phyloP scores from a whole-genome alignment of 148 eudicot species.

The Nepenthes mirabilis region DNA sequence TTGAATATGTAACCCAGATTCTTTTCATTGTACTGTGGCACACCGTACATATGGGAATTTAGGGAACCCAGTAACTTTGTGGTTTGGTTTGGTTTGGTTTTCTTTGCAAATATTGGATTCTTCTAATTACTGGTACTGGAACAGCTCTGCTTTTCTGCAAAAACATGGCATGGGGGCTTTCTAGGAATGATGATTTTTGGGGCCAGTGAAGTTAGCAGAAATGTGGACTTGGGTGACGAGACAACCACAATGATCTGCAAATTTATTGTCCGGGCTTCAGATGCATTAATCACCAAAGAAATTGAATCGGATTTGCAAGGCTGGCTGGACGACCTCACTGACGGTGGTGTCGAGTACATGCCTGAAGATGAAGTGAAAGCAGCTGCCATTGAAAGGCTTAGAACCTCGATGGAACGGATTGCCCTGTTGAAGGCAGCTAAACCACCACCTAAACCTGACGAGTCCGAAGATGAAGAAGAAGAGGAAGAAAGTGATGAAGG shows the following conservation, averaged over 20 bases:
- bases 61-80: no score
- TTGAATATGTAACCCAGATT: no score
- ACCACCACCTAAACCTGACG: constrained; percentile 44
- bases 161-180: constrained; percentile 96
- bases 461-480: constrained; percentile 35
- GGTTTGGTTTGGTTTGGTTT: neutral
- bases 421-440: constrained; percentile 81
- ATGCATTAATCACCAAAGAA: constrained; percentile 77
- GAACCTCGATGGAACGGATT: constrained; percentile 77
- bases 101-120: neutral
- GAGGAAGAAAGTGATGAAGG: constrained; percentile 22
- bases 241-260: constrained; percentile 92
- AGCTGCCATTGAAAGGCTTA: constrained; percentile 77
- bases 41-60: no score
- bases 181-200: constrained; percentile 97
- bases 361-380: constrained; percentile 91
- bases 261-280: constrained; percentile 89
- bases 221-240: constrained; percentile 95
- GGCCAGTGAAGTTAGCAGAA: constrained; percentile 93
- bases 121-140: constrained; percentile 8
- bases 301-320: constrained; percentile 75
- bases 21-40: no score
- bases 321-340: constrained; percentile 91
- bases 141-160: constrained; percentile 92
- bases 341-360: constrained; percentile 88